Percentiles rank a stretch among this genome's conserved stretches.
These are phyloP conservation scores for Canavalia gladiata DNA, from an alignment of 306 rosid species.

Conservation along the genomic window DNA sequence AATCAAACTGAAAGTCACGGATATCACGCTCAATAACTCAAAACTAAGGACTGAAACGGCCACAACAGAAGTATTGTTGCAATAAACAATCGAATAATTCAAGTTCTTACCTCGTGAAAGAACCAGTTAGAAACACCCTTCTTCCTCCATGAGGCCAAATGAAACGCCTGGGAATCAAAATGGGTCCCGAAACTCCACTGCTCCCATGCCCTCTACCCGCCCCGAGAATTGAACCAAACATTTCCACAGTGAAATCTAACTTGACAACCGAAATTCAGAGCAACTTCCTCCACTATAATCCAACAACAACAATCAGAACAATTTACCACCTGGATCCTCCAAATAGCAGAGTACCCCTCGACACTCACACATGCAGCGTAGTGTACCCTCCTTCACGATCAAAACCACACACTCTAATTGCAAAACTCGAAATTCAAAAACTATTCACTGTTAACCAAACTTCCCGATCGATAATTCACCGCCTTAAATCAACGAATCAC, in stretches of 20 bases:
- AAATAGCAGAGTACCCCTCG: constrained; percentile 61
- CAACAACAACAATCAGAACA: constrained; percentile 28
- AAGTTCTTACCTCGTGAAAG: constrained; percentile 62
- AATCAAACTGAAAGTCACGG: constrained; percentile 13
- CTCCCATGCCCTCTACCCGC: constrained; percentile 46
- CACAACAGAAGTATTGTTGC: not conserved
- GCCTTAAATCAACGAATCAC: constrained; percentile 53
- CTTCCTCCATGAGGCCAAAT: constrained; percentile 74
- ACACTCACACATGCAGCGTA: constrained; percentile 52
- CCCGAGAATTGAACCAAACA: constrained; percentile 52
- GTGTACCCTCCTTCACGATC: constrained; percentile 30
- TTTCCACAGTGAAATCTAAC: constrained; percentile 47
- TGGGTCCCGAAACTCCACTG: constrained; percentile 43
- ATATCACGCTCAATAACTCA: not conserved
- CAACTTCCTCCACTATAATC: constrained; percentile 26
- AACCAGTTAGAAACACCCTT: constrained; percentile 60
- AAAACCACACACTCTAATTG: constrained; percentile 22
- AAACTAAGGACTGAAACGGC: constrained; percentile 4
- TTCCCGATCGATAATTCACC: constrained; percentile 38
- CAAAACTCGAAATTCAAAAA: constrained; percentile 39
- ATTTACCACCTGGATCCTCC: constrained; percentile 55
- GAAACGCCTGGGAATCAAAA: constrained; percentile 56
- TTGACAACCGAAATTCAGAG: not conserved
- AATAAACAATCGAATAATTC: constrained; percentile 5
- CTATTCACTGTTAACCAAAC: constrained; percentile 34